A percentile compares a stretch with the other conserved stretches of the same genome.
phyloP scores from a whole-genome alignment of 1,284 basidiomycete species.

The Phylloboletellus chloephorus region DNA sequence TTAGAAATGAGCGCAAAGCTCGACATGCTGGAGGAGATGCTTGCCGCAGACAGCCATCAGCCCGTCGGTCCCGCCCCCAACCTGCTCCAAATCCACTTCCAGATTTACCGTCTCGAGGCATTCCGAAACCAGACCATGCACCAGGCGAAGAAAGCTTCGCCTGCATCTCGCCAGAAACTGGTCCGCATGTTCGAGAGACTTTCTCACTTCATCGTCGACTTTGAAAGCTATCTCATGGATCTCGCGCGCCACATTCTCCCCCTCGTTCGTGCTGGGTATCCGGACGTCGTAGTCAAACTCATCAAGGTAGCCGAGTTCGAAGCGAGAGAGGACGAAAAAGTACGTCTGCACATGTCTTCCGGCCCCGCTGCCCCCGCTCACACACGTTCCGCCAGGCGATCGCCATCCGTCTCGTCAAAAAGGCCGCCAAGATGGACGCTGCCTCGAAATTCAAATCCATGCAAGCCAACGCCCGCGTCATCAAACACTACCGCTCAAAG shows the following conservation, averaged over 20 bases:
- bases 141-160: conserved; percentile 82
- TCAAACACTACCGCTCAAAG: conserved; percentile 96
- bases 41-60: conserved; percentile 66
- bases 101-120: conserved; percentile 82
- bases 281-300: conserved; percentile 84
- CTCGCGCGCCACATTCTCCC: conserved; percentile 77
- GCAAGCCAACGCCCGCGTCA: conserved; percentile 87
- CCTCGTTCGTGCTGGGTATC: conserved; percentile 74
- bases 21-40: conserved; percentile 72
- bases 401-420: conserved; percentile 90
- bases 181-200: conserved; percentile 84
- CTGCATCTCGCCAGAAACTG: conserved; percentile 64
- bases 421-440: conserved; percentile 83
- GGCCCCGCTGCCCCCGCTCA: background rate
- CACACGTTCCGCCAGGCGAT: conserved; percentile 55
- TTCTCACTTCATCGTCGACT: conserved; percentile 73
- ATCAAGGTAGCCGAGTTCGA: conserved; percentile 95
- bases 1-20: conserved; percentile 86
- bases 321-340: conserved; percentile 92
- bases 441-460: conserved; percentile 88
- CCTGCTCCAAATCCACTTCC: conserved; percentile 86
- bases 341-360: conserved; percentile 27
- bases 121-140: conserved; percentile 94
- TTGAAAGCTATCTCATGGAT: conserved; percentile 83
- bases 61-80: conserved; percentile 83